Conservation (phyloP, 2,329 filamentous ascomycete species). For the Pyrenochaeta sp. region DNA sequence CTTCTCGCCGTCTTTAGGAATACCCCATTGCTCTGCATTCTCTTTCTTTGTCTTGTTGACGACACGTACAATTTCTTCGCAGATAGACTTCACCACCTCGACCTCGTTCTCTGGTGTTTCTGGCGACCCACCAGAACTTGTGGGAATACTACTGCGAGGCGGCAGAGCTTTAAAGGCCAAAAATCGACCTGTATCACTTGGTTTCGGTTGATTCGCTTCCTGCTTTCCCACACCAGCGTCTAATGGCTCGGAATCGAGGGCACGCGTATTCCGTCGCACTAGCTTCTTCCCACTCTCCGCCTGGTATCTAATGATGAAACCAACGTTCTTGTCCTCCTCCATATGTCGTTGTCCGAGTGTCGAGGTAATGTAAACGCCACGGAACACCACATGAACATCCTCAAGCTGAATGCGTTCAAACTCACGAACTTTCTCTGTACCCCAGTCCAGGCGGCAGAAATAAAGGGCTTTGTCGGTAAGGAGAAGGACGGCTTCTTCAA, state of each 20-base stretch:
- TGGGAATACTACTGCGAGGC: constrained; percentile 51
- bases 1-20: constrained; percentile 48
- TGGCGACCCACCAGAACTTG: constrained; percentile 16
- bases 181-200: constrained; percentile 41
- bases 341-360: constrained; percentile 79
- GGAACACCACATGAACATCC: constrained; percentile 74
- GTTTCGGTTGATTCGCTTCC: constrained; percentile 23
- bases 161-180: constrained; percentile 66
- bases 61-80: constrained; percentile 77
- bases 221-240: constrained; percentile 19
- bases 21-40: constrained; percentile 37
- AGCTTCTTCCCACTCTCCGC: constrained; percentile 74
- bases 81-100: constrained; percentile 70
- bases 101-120: constrained; percentile 53
- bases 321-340: constrained; percentile 81
- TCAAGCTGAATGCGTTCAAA: constrained; percentile 86
- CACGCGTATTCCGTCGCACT: constrained; percentile 83
- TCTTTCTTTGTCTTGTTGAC: constrained; percentile 59
- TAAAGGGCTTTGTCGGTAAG: constrained; percentile 87
- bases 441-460: constrained; percentile 92
- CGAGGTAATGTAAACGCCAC: constrained; percentile 89
- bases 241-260: constrained; percentile 63
- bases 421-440: constrained; percentile 88
- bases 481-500: constrained; percentile 88
- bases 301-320: constrained; percentile 80